Evolutionary conservation across 257 asterid genomes (phyloP).

Genomic region (Pogostemon cablin): DNA sequence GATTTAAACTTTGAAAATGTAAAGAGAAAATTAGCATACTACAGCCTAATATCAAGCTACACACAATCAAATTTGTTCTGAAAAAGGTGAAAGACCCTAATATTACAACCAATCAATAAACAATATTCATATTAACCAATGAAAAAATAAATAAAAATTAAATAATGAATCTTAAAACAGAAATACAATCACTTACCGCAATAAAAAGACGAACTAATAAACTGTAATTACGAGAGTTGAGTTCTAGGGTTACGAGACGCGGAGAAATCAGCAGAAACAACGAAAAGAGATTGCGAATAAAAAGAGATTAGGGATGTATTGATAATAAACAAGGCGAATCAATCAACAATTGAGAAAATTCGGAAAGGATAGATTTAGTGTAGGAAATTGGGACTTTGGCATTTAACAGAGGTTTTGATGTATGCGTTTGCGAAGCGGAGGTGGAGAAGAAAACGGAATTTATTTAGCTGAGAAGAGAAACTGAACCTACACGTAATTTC

Average conservation of each 20-base stretch:
- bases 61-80: constrained; percentile 7
- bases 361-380: neutral
- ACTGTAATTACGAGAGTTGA: constrained; percentile 12
- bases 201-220: neutral
- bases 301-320: neutral
- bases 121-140: neutral
- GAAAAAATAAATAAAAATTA: neutral
- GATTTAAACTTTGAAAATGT: neutral
- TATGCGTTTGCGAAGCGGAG: constrained; percentile 34
- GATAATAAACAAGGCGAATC: neutral
- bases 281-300: neutral
- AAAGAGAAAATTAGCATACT: neutral
- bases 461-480: constrained; percentile 15
- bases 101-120: neutral
- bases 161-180: neutral
- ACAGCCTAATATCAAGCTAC: neutral
- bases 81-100: constrained; percentile 18
- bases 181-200: constrained; percentile 16
- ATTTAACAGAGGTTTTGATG: constrained; percentile 30
- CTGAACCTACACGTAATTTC: constrained; percentile 35
- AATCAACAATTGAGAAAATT: constrained; percentile 2
- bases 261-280: constrained; percentile 18
- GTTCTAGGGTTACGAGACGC: constrained; percentile 25
- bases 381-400: constrained; percentile 17
- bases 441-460: neutral